phyloP scores from a whole-genome alignment of 208 protist genomes.

The Lotmaria passim region DNA sequence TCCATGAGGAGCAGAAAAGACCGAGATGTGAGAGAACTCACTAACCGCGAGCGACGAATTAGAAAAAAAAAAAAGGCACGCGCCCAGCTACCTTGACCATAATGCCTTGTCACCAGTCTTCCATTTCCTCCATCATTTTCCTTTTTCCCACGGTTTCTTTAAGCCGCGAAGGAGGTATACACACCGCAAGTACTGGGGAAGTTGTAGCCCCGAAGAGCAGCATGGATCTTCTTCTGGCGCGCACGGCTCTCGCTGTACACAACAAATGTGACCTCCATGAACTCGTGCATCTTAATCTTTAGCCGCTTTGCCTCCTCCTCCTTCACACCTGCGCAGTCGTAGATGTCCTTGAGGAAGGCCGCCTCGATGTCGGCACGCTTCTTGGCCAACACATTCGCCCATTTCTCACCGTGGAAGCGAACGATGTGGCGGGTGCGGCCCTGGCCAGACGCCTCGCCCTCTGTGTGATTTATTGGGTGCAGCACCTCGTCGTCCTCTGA shows the following conservation, averaged over 20 bases:
- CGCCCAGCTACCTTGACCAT: too few species aligned
- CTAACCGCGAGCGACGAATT: too few species aligned
- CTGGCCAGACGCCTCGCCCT: conserved; percentile 10
- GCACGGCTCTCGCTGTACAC: conserved; percentile 33
- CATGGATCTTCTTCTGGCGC: conserved; percentile 41
- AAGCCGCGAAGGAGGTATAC: too few species aligned
- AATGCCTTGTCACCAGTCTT: too few species aligned
- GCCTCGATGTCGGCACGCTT: conserved; percentile 25
- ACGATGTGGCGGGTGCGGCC: conserved; percentile 55
- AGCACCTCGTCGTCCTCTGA: conserved; percentile 18
- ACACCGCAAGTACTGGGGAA: conserved; percentile 41
- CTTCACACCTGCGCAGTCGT: conserved; percentile 30
- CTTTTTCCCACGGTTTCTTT: too few species aligned
- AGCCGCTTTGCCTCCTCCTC: conserved; percentile 37
- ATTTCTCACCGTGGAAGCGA: conserved; percentile 61
- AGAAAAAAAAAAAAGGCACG: too few species aligned
- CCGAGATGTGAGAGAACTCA: too few species aligned
- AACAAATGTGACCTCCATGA: conserved; percentile 54
- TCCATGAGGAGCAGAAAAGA: too few species aligned
- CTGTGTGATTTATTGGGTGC: conserved; percentile 3
- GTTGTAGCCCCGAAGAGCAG: conserved; percentile 38
- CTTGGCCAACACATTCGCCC: conserved; percentile 38
- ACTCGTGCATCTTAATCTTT: conserved; percentile 40
- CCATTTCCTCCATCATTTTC: too few species aligned
- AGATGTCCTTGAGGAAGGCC: conserved; percentile 49